These are phyloP conservation scores for Russula foetens DNA, from an alignment of 768 basidiomycete species.

Conservation along the genomic window DNA sequence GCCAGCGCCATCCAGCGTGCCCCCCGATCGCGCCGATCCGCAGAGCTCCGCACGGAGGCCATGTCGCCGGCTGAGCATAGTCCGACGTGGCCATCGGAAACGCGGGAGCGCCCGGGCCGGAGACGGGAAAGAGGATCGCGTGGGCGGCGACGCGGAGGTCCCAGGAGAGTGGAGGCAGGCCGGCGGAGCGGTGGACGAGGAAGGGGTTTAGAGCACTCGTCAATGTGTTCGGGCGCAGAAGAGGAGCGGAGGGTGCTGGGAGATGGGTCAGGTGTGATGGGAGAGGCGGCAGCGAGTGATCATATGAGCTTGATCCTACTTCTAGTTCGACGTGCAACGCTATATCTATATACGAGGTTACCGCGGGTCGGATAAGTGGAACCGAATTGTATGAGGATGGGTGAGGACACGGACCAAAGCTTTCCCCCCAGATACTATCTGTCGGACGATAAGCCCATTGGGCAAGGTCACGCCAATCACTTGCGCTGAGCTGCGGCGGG, in stretches of 20 bases:
- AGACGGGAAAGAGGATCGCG: conserved; percentile 21
- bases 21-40: conserved; percentile 47
- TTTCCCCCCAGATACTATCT: conserved; percentile 27
- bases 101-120: conserved; percentile 27
- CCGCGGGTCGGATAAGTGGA: neutral
- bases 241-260: conserved; percentile 23
- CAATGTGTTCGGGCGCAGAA: conserved; percentile 31
- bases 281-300: conserved; percentile 41
- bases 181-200: conserved; percentile 37
- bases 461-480: conserved; percentile 49
- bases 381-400: neutral
- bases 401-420: conserved; percentile 16
- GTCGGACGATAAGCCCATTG: conserved; percentile 44
- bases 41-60: conserved; percentile 50
- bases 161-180: conserved; percentile 40
- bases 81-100: conserved; percentile 20
- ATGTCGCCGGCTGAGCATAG: conserved; percentile 54
- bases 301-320: conserved; percentile 1
- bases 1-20: conserved; percentile 45
- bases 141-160: conserved; percentile 31
- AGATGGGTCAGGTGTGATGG: conserved; percentile 31
- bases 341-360: neutral
- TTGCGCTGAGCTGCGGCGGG: conserved; percentile 21
- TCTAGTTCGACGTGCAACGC: neutral
- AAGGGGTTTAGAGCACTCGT: conserved; percentile 51